Base-by-base conservation (phyloP, 2,329 filamentous ascomycete species). In the Phaeophleospora eucalypticola region DNA sequence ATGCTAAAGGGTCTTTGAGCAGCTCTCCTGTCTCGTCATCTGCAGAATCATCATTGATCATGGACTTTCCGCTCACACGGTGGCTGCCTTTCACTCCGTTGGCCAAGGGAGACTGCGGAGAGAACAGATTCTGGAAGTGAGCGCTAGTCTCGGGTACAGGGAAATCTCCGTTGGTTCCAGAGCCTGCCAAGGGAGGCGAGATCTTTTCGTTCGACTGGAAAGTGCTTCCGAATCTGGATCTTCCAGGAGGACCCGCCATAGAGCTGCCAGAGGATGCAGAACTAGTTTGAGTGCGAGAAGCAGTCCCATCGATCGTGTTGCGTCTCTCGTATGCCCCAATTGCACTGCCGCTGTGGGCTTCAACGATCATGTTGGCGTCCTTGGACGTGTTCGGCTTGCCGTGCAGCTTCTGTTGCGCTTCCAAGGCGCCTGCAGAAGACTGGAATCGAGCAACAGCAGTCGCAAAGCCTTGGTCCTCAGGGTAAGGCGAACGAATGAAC, bases 11-110 rank as follows among this genome's bases (percentile, higher is more conserved):
- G 45, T 89, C 82, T 48, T 84, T 84, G 37, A 89, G 73, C n/a
- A 89, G 72, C 57, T 83, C 78, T 27, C 77, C 80, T 2, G 85
- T 86, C 62, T 88, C 86, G 41, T 89, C 85, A 53, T 86, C 82
- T 20, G 79, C 81, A 14, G 77, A 76, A 59, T 84, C 80, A 58
- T 85, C 80, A 54, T 80, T 84, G 66, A 89, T 89, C 41, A 89
- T 71, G 2, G 81, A 79, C 66, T 88, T 89, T 57, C 86, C 83
- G 2, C 80, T 79, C 32, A 80, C 73, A 46, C 80, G 75, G 14
- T 73, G 69, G 41, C 77, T 74, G 49, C 83, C 82, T n/a, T 73
- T 72, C n/a, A 85, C 73, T 43, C 84, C 80, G 60, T 83, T 85
- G 35, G 81, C 82, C 45, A 88, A 83, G 1, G 85, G 85, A 4